phyloP scores from a whole-genome alignment of 2,329 filamentous ascomycete genomes.

The Davidsoniella australis region DNA sequence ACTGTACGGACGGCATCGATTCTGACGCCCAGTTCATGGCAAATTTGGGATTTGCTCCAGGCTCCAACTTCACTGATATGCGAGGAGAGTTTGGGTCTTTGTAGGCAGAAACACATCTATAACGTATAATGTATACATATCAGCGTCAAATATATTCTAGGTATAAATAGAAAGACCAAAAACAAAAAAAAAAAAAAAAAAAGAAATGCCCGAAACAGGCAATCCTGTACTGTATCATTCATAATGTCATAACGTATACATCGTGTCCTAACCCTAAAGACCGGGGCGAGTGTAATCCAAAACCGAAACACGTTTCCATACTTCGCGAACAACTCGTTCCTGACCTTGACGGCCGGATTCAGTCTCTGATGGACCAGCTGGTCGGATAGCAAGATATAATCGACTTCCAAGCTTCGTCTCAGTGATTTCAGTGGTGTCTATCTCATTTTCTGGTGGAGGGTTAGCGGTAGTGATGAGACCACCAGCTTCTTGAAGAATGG shows the following conservation, averaged over 20 bases:
- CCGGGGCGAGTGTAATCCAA: constrained; percentile 43
- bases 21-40: constrained; percentile 48
- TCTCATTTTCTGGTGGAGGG: constrained; percentile 40
- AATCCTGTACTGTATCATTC: not conserved
- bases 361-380: constrained; percentile 40
- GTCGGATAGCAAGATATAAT: constrained; percentile 53
- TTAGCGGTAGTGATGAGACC: constrained; percentile 60
- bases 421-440: constrained; percentile 30
- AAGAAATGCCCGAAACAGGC: not conserved
- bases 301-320: constrained; percentile 50
- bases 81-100: constrained; percentile 22
- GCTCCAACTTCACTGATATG: constrained; percentile 40
- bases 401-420: constrained; percentile 48
- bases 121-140: not conserved
- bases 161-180: not conserved
- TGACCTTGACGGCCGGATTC: constrained; percentile 52
- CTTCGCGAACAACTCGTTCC: constrained; percentile 52
- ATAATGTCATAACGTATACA: not conserved
- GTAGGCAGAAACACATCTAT: constrained; percentile 8
- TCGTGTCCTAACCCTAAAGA: not conserved
- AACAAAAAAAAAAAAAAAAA: not conserved
- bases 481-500: constrained; percentile 55
- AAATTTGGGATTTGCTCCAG: constrained; percentile 47
- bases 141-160: constrained; percentile 1
- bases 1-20: constrained; percentile 31